Evolutionary conservation across 306 rosid species (phyloP).

Genomic region (Elaeagnus macrophylla): DNA sequence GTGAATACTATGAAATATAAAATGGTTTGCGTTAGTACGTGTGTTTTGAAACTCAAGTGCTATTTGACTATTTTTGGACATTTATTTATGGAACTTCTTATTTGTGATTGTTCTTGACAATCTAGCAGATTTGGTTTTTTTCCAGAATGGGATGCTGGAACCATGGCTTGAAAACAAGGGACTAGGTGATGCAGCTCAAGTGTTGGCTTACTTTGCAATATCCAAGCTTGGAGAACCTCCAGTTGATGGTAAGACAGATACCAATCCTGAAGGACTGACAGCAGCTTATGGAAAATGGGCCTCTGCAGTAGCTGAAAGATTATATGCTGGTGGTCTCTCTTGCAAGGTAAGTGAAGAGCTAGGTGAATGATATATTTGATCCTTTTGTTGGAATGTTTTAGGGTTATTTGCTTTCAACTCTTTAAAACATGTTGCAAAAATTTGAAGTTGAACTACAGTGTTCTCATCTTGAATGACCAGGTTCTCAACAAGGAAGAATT

Average conservation of each 20-base stretch:
- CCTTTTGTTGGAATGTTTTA: not conserved
- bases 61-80: too few relatives aligned
- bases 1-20: too few relatives aligned
- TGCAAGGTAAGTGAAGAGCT: slow-evolving; percentile 48
- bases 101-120: slow-evolving; percentile 26
- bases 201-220: slow-evolving; percentile 85
- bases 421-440: not conserved
- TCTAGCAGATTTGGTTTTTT: slow-evolving; percentile 90
- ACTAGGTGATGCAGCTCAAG: slow-evolving; percentile 61
- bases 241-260: slow-evolving; percentile 78
- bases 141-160: slow-evolving; percentile 98
- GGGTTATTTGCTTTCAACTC: not conserved
- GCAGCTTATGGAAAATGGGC: slow-evolving; percentile 95
- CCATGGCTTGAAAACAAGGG: slow-evolving; percentile 81
- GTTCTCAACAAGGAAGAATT: slow-evolving; percentile 74
- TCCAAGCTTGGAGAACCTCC: slow-evolving; percentile 87
- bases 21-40: too few relatives aligned
- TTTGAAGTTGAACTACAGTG: not conserved
- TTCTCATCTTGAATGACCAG: slow-evolving; percentile 24
- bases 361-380: not conserved
- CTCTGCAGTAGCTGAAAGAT: slow-evolving; percentile 54
- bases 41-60: too few relatives aligned
- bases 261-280: slow-evolving; percentile 89
- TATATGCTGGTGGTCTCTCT: slow-evolving; percentile 73
- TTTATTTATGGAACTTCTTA: not conserved